phyloP scores from a whole-genome alignment of 176 grass and related monocot genomes.

The Musa beccarii region DNA sequence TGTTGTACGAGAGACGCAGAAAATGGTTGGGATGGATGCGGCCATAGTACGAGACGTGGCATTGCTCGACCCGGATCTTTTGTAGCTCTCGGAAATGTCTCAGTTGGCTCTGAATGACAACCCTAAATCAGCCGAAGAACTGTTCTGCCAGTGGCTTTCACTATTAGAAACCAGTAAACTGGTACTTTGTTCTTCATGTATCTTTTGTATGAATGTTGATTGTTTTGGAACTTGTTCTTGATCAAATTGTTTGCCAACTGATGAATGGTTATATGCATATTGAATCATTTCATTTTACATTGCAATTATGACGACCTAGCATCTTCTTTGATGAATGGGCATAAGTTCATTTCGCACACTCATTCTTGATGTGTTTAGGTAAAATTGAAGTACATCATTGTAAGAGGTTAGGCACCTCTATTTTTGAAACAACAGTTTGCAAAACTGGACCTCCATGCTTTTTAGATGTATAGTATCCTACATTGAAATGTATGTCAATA shows the following conservation, averaged over 20 bases:
- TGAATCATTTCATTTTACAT: background rate
- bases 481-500: no score
- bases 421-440: no score
- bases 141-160: conserved; percentile 72
- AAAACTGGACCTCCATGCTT: no score
- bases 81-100: conserved; percentile 27
- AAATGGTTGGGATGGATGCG: conserved; percentile 13
- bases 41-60: conserved; percentile 20
- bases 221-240: background rate
- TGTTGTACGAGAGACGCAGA: background rate
- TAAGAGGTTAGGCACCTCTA: no score
- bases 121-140: conserved; percentile 39
- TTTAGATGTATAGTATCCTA: no score
- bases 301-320: background rate
- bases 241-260: background rate
- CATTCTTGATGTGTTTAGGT: background rate
- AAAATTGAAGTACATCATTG: background rate
- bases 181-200: conserved; percentile 19
- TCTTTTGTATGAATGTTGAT: conserved; percentile 3
- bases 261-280: no score
- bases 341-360: background rate
- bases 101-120: conserved; percentile 23
- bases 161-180: conserved; percentile 49
- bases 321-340: background rate
- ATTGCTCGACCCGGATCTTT: conserved; percentile 22